A percentile compares a stretch with the other conserved stretches of the same genome.
Conservation (phyloP, 345 rosid genomes). For the Populus davidiana region DNA sequence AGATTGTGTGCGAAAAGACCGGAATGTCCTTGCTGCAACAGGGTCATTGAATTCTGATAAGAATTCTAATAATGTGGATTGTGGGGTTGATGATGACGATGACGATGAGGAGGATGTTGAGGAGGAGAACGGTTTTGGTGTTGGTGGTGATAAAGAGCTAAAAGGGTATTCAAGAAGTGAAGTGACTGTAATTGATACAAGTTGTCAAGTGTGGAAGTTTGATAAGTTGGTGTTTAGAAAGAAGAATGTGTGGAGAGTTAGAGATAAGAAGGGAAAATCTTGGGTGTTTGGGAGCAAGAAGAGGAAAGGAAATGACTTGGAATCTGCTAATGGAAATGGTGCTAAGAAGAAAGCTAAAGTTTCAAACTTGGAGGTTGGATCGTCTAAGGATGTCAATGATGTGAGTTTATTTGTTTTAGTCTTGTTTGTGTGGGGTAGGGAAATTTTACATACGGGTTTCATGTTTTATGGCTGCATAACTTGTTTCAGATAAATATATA, state of each 20-base stretch:
- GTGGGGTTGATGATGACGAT: conserved; percentile 17
- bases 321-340: conserved; percentile 29
- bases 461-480: neutral
- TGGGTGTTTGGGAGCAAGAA: conserved; percentile 45
- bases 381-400: conserved; percentile 18
- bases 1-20: conserved; percentile 24
- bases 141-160: conserved; percentile 43
- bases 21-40: conserved; percentile 26
- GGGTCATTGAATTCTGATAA: conserved; percentile 32
- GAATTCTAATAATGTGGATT: conserved; percentile 19
- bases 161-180: conserved; percentile 85
- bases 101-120: conserved; percentile 30
- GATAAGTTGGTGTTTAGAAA: conserved; percentile 75
- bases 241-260: conserved; percentile 81
- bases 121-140: conserved; percentile 21
- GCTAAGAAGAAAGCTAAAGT: conserved; percentile 52
- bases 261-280: conserved; percentile 74
- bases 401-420: conserved; percentile 24
- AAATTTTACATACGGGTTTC: neutral
- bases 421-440: neutral
- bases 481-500: conserved; percentile 2
- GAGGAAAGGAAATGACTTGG: conserved; percentile 50
- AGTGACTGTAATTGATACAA: conserved; percentile 90
- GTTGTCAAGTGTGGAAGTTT: conserved; percentile 72
- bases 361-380: conserved; percentile 17